Base-by-base conservation (phyloP, 169 alveolate genomes). In the Plasmodium gonderi region DNA sequence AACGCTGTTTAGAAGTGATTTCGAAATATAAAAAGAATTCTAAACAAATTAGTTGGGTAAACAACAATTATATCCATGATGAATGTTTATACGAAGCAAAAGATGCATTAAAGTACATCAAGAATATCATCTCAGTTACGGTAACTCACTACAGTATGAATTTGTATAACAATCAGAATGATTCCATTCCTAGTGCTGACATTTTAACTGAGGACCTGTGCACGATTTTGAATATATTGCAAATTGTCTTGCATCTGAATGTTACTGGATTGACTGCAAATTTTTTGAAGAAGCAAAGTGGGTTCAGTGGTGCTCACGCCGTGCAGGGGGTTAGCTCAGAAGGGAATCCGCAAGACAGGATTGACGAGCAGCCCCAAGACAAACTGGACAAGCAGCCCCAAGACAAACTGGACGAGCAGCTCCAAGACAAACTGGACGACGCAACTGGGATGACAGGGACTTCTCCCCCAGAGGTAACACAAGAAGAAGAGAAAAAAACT, bases 131-230 rank as follows among this genome's bases (percentile, higher is more conserved):
- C 0, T 87, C 93, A 7, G 44, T 87, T 14, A 76, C 87, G 0
- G 80, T 87, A 6, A 77, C 89, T 38, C 93, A 87, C 45, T 87
- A 75, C 31, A 87, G 93, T 14, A 54, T 26, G 29, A 87, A 75
- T 38, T 33, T 60, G 45, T 87, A 42, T 67, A 76, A 49, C 12
- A 75, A 87, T 44, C 17, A 60, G 38, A 87, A 87, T 64, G 29
- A 79, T 6, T 14, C 44, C 29, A 87, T 87, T 79, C 29, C 51
- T 26, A 65, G 72, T 64, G 47, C 26, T 3, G 80, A 87, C 36
- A 76, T 87, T 60, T 76, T 87, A 65, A 87, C 75, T 6, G 82
- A 87, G 12, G 93, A 87, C 31, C 68, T 87, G 12, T 87, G 93
- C 31, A 64, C 44, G 23, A 23, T 87, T 42, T 23, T 87, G 51